A percentile compares a stretch with the other conserved stretches of the same genome.
phyloP scores from a whole-genome alignment of 495 filamentous ascomycete species.

The Neurospora hispaniola region DNA sequence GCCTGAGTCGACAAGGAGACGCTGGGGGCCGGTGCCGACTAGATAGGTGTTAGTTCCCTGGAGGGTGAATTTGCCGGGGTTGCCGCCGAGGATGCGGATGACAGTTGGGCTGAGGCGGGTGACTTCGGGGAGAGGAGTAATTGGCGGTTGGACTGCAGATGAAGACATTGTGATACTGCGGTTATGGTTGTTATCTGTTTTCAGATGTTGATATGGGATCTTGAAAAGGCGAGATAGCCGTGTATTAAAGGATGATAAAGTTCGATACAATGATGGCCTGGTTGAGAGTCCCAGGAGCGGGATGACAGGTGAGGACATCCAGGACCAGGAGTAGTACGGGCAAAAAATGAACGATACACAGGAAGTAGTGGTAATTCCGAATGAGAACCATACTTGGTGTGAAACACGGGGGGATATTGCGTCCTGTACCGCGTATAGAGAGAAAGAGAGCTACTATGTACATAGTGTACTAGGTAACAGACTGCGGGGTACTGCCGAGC shows the following conservation, averaged over 20 bases:
- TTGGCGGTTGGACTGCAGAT: slow-evolving; percentile 17
- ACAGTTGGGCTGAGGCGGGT: slow-evolving; percentile 54
- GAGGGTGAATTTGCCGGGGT: slow-evolving; percentile 61
- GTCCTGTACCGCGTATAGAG: neutral
- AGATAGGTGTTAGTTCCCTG: slow-evolving; percentile 80
- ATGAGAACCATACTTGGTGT: neutral
- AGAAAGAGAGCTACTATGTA: too few relatives aligned
- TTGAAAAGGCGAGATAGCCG: neutral
- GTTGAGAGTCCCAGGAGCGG: neutral
- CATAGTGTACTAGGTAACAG: neutral
- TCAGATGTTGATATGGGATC: neutral
- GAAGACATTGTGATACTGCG: neutral
- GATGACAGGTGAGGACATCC: neutral
- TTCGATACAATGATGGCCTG: neutral
- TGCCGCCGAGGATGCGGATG: slow-evolving; percentile 69
- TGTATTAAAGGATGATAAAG: neutral
- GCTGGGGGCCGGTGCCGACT: slow-evolving; percentile 54
- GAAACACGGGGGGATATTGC: neutral
- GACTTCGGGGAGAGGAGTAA: slow-evolving; percentile 47
- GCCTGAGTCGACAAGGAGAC: slow-evolving; percentile 74
- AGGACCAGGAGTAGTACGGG: neutral
- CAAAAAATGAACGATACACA: neutral
- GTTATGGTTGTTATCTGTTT: neutral
- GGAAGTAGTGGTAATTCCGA: neutral
- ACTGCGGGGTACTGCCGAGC: neutral